Conservation (phyloP, 331 rosid species). For the Saraca asoca region DNA sequence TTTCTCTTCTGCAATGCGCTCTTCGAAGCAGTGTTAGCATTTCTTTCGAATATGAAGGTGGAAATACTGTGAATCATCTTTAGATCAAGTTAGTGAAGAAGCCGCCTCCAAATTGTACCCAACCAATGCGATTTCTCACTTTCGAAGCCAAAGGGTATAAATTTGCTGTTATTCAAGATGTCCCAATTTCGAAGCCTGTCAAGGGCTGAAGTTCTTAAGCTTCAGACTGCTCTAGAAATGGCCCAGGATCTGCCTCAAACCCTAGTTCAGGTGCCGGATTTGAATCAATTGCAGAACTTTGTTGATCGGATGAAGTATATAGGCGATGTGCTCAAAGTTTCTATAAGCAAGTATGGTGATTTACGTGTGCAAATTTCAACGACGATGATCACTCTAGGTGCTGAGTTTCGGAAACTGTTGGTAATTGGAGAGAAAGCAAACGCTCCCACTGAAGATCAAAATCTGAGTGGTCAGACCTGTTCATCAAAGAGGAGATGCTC, state of each 20-base stretch:
- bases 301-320: conserved; percentile 83
- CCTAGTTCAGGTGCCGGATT: conserved; percentile 77
- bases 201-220: conserved; percentile 62
- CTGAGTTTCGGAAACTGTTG: conserved; percentile 67
- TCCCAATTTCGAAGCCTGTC: conserved; percentile 83
- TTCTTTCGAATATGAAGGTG: conserved; percentile 55
- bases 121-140: conserved; percentile 68
- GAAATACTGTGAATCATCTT: conserved; percentile 50
- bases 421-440: conserved; percentile 69
- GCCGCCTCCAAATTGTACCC: conserved; percentile 55
- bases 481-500: conserved; percentile 68
- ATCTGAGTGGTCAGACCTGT: conserved; percentile 71
- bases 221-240: conserved; percentile 67
- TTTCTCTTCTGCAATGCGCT: conserved; percentile 75
- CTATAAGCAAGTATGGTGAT: conserved; percentile 78
- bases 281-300: conserved; percentile 72
- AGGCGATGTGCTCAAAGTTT: conserved; percentile 68
- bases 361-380: conserved; percentile 71
- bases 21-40: conserved; percentile 76
- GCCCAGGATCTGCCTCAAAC: conserved; percentile 86
- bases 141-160: conserved; percentile 71
- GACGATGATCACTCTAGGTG: conserved; percentile 71
- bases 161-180: conserved; percentile 81
- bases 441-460: conserved; percentile 69
- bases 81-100: conserved; percentile 83